Evolutionary conservation across 352 stramenopile species (phyloP), one percentile per base, ranked within the genome.

Genomic region (Phytopythium vexans): DNA sequence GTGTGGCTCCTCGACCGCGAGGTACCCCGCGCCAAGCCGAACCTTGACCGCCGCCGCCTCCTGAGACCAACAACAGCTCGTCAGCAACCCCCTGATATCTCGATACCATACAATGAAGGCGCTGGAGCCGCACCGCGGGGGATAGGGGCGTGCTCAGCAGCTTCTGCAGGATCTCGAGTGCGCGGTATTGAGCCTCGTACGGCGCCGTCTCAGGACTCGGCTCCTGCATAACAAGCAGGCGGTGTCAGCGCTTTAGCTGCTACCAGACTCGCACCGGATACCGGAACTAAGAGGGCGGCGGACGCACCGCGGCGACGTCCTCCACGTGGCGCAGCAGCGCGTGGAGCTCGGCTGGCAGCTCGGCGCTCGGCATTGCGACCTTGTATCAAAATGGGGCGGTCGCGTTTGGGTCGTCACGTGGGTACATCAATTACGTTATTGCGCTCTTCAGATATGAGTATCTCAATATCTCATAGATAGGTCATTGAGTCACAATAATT

Each of bases 1-100:
- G 55, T 87, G 74, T 0, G 75, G 76, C 34, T 89, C 78, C 55
- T 89, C 76, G 35, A 86, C 74, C 43, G 77, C 63, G 33, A 86
- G 62, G 55, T 78, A 80, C 21, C 52, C 64, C 9, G 70, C 64
- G 1, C 78, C 78, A 4, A 86, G 59, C 49, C 74, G 76, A 4
- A 63, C 64, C 34, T 72, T 60, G 27, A 45, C 61, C 4, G 70
- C 45, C 15, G 68, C 72, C 4, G 43, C 41, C 39, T 86, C 67
- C 77, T 88, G 43, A 15, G 2, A n/a, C 33, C 21, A 14, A 21
- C n/a, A 2, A 21, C 41, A 10, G 21, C 2, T 39, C 12, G 16
- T 12, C 2, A 12, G 27, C 3, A 16, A 32, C 3, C 4, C 0
- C 27, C 27, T 45, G 11, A n/a, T 36, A 6, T 6, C 16, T 5